Base-by-base conservation (phyloP, 345 rosid genomes). In the Acer campestre region DNA sequence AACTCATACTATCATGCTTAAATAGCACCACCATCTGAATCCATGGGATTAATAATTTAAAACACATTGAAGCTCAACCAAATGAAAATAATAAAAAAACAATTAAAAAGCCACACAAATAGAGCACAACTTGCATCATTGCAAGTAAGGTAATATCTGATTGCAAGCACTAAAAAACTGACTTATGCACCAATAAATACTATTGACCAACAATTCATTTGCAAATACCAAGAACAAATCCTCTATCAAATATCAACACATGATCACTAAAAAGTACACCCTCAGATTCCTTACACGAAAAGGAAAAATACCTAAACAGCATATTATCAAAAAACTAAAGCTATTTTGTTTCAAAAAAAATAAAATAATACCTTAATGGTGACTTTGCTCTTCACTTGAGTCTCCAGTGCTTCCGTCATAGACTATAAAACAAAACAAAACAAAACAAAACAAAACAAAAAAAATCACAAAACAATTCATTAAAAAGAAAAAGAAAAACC, bases 351-450 rank as follows among this genome's bases (percentile, higher is more conserved):
- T 61, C 2, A 38, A 49, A 14, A 42, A 42, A 42, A 1, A 44
- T 81, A 49, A 14, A 42, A 42, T 8, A 1, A 44, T 81, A 93
- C 99, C 99, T 87, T 91, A 70, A 96, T 87, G 2, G 92, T 11
- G 65, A 96, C 97, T 88, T 96, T 95, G 89, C 90, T 93, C 89
- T 93, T 95, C 89, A 93, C 96, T 81, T 93, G 94, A 55, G 86
- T 79, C 80, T 93, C 99, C 85, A 95, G 81, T 38, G 98, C 98
- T 81, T 93, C 99, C 75, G 98, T 94, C 98, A 96, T 94, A 71
- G 99, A 96, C 99, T 96, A 79, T 51, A 68, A 71, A 22, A 59
- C 46, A 76, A 38, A 22, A 59, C 3, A 58, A 11, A 71, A 70
- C n/a, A 59, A 11, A 29, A 29, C 27, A 71, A 71, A 22, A 59